These are phyloP conservation scores for Ophiosphaerella korrae DNA, from an alignment of 2,329 filamentous ascomycete species.

Conservation along the genomic window DNA sequence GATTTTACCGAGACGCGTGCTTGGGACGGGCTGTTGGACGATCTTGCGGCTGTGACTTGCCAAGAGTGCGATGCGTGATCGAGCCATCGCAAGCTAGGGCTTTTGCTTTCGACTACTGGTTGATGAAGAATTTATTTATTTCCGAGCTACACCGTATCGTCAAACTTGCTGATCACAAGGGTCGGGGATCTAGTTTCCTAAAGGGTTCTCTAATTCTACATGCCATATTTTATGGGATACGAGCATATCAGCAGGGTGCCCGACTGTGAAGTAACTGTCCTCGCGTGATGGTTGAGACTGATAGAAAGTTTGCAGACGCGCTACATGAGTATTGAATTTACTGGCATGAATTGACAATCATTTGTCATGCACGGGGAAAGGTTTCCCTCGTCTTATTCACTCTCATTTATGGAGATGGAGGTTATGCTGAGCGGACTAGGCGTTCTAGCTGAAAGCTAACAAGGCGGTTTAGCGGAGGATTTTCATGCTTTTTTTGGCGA, in stretches of 20 bases:
- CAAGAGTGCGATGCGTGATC: background rate
- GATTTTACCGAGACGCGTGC: background rate
- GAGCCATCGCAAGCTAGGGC: background rate
- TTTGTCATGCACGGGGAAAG: background rate
- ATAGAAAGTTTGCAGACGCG: background rate
- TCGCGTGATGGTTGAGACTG: too few relatives aligned
- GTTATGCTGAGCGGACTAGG: background rate
- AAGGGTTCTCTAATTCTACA: too few relatives aligned
- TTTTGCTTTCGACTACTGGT: background rate
- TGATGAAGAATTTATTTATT: background rate
- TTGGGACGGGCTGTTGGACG: background rate
- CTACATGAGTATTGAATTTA: background rate
- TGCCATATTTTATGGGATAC: too few relatives aligned
- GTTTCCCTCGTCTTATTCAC: background rate
- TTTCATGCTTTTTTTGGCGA: too few relatives aligned
- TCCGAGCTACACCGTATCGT: too few relatives aligned
- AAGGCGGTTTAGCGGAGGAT: too few relatives aligned
- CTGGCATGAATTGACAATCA: background rate
- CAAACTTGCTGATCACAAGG: too few relatives aligned
- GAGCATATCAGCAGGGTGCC: too few relatives aligned
- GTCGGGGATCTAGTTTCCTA: too few relatives aligned
- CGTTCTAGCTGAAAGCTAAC: background rate
- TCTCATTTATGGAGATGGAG: background rate
- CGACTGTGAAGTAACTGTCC: too few relatives aligned
- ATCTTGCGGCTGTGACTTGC: conserved; percentile 2